These are phyloP conservation scores for Ustilago bromivora DNA, from an alignment of 1,284 basidiomycete species.

Conservation along the genomic window DNA sequence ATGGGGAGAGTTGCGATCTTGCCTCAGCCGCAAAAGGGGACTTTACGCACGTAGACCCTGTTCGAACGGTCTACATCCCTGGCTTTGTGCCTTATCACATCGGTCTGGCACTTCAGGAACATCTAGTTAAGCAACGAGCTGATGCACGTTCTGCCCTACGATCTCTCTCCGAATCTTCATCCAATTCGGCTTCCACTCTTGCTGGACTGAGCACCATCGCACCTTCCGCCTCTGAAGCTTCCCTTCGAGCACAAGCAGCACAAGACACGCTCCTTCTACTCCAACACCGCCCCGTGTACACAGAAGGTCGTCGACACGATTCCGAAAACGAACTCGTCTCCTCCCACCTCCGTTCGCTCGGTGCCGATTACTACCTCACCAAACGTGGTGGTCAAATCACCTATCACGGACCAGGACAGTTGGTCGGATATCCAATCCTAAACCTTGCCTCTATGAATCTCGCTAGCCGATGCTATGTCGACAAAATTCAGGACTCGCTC, in stretches of 20 bases:
- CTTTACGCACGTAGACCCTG: conserved; percentile 30
- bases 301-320: conserved; percentile 81
- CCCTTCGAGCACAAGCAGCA: conserved; percentile 62
- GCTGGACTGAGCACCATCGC: conserved; percentile 72
- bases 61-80: conserved; percentile 55
- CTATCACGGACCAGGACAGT: conserved; percentile 96
- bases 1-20: conserved; percentile 18
- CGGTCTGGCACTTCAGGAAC: conserved; percentile 64
- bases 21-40: conserved; percentile 26
- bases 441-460: conserved; percentile 77
- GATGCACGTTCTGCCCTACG: conserved; percentile 74
- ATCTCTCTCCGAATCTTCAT: conserved; percentile 80
- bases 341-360: conserved; percentile 77
- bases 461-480: conserved; percentile 79
- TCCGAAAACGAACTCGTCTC: conserved; percentile 75
- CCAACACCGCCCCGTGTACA: conserved; percentile 93
- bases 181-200: conserved; percentile 74
- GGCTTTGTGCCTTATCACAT: conserved; percentile 63
- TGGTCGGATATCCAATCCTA: conserved; percentile 93
- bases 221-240: conserved; percentile 73
- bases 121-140: conserved; percentile 55
- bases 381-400: conserved; percentile 92
- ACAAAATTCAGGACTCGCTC: conserved; percentile 77
- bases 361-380: conserved; percentile 87
- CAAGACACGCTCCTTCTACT: conserved; percentile 73